Evolutionary conservation across 2,329 filamentous ascomycete genomes (phyloP).

Genomic region (Ceratocystis papillata): DNA sequence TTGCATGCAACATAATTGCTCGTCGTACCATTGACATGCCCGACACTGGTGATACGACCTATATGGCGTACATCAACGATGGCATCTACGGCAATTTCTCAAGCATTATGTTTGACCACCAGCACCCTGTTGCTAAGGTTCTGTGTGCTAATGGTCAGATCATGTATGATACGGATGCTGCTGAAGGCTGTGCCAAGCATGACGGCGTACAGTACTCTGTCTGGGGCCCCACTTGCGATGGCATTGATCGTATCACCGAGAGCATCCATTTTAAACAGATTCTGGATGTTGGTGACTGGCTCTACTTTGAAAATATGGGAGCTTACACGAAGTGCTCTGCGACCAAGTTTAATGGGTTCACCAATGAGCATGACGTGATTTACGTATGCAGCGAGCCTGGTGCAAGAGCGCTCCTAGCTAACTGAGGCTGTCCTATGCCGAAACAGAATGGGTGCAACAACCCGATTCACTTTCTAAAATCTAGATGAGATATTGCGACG

Average conservation of each 20-base stretch:
- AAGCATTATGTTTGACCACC: conserved; percentile 98
- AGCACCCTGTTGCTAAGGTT: conserved; percentile 76
- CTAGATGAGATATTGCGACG: conserved; percentile 7
- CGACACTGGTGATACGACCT: conserved; percentile 54
- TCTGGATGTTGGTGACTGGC: conserved; percentile 89
- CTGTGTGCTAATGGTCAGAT: conserved; percentile 52
- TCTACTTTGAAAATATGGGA: conserved; percentile 98
- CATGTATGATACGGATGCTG: conserved; percentile 46
- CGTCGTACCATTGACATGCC: conserved; percentile 77
- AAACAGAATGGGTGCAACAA: background rate
- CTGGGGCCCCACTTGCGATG: conserved; percentile 96
- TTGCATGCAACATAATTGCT: conserved; percentile 92
- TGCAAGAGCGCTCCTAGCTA: conserved; percentile 52
- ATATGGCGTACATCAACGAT: conserved; percentile 97
- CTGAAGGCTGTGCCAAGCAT: conserved; percentile 34
- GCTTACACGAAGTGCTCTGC: conserved; percentile 98
- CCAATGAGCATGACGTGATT: conserved; percentile 80
- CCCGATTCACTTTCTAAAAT: background rate
- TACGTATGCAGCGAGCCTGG: conserved; percentile 92
- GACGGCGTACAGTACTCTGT: conserved; percentile 72
- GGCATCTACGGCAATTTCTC: conserved; percentile 98
- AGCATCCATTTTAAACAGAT: conserved; percentile 65
- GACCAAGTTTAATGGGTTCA: conserved; percentile 95
- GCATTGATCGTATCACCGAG: conserved; percentile 86
- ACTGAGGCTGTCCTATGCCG: conserved; percentile 2